Conservation (phyloP, 306 rosid genomes). For the Comarum palustre region DNA sequence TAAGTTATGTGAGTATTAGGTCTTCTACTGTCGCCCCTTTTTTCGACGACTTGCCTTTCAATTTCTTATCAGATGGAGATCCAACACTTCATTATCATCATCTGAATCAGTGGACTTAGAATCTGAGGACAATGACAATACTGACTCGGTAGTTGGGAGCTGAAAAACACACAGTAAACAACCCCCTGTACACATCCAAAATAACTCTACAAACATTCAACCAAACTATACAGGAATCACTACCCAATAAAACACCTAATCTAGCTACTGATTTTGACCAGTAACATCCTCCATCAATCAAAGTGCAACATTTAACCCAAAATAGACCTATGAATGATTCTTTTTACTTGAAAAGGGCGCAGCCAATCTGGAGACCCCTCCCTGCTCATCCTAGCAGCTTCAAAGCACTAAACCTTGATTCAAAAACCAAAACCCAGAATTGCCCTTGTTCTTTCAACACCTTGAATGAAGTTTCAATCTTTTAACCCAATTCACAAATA, state of each 20-base stretch:
- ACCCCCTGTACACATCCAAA: conserved; percentile 5
- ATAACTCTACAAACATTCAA: not conserved
- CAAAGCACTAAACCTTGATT: not conserved
- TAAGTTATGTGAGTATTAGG: too few relatives aligned
- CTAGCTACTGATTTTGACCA: not conserved
- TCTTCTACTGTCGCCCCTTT: conserved; percentile 30
- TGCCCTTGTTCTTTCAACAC: not conserved
- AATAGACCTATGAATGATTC: not conserved
- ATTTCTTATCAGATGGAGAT: conserved; percentile 32
- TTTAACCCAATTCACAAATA: not conserved
- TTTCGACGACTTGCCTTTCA: conserved; percentile 29
- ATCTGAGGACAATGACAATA: conserved; percentile 53
- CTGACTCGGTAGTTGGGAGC: conserved; percentile 53
- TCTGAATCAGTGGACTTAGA: conserved; percentile 51
- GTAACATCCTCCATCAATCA: not conserved
- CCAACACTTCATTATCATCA: conserved; percentile 26
- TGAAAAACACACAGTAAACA: conserved; percentile 28
- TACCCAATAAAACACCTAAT: conserved; percentile 3
- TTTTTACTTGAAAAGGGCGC: conserved; percentile 64
- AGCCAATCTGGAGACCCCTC: conserved; percentile 92
- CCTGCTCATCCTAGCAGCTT: conserved; percentile 52
- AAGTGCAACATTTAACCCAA: not conserved
- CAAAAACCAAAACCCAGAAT: not conserved
- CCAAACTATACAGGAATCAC: not conserved
- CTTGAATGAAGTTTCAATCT: not conserved